Conservation (phyloP, 2,329 filamentous ascomycete genomes). For the Pseudogymnoascus sp. region DNA sequence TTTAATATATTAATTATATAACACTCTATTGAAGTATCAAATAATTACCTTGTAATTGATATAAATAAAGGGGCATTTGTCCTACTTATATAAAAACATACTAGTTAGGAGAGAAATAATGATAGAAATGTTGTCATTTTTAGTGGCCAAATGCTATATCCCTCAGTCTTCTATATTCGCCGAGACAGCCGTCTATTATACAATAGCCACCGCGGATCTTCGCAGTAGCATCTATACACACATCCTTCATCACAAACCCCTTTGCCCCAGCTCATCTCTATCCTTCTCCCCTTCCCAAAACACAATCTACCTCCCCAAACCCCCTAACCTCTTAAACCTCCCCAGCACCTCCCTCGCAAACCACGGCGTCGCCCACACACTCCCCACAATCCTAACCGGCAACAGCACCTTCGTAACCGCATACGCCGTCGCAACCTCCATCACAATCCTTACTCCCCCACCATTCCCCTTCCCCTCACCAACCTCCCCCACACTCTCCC, state of each 20-base stretch:
- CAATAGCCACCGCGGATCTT: not conserved
- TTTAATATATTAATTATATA: too few relatives aligned
- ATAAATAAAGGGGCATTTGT: too few relatives aligned
- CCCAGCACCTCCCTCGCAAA: conserved; percentile 63
- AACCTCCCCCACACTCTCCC: conserved; percentile 15
- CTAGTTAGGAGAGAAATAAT: too few relatives aligned
- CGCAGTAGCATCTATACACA: not conserved
- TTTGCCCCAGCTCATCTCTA: not conserved
- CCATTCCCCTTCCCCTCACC: conserved; percentile 23
- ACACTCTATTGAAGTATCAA: too few relatives aligned
- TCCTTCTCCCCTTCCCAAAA: not conserved
- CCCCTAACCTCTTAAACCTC: conserved; percentile 32
- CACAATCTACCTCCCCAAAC: not conserved
- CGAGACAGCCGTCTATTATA: not conserved
- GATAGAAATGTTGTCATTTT: too few relatives aligned
- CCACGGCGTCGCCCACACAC: conserved; percentile 87
- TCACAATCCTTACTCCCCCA: conserved; percentile 39
- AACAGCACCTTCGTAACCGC: conserved; percentile 80
- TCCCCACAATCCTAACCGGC: conserved; percentile 66
- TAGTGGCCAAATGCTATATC: not conserved
- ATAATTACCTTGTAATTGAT: too few relatives aligned
- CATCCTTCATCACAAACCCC: not conserved
- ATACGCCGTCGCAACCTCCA: conserved; percentile 79
- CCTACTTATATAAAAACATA: too few relatives aligned
- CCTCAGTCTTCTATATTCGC: not conserved